phyloP scores from a whole-genome alignment of 164 flowering plant genomes.

The Vitis labrusca region DNA sequence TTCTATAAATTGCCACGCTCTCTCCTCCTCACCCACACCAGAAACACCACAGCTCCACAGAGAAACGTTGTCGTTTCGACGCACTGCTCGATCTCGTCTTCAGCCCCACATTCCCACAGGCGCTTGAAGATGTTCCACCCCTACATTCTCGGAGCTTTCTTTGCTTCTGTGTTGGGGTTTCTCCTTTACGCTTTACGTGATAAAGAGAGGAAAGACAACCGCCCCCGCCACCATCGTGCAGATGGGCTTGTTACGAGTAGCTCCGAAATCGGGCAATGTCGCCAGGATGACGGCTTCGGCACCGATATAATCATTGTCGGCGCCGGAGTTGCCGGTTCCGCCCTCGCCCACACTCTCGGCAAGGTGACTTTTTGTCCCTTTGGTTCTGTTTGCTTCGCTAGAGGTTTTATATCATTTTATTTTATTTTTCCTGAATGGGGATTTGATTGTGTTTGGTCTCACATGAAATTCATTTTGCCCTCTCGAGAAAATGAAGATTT shows the following conservation, averaged over 20 bases:
- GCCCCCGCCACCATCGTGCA: background rate
- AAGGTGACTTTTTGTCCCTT: constrained; percentile 16
- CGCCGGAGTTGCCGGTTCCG: constrained; percentile 43
- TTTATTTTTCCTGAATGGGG: background rate
- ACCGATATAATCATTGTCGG: constrained; percentile 37
- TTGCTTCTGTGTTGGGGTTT: constrained; percentile 19
- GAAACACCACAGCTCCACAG: background rate
- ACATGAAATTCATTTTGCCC: too few relatives aligned
- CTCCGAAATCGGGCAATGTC: background rate
- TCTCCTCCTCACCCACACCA: background rate
- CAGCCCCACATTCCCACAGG: background rate
- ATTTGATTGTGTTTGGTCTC: background rate
- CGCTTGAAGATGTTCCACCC: constrained; percentile 14
- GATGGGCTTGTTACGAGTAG: background rate
- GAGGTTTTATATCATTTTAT: background rate
- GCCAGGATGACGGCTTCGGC: constrained; percentile 1
- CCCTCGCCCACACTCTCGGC: constrained; percentile 38
- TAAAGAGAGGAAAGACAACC: background rate
- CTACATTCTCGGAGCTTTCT: constrained; percentile 12
- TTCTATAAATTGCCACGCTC: background rate
- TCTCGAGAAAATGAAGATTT: too few relatives aligned
- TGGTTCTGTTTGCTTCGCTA: background rate
- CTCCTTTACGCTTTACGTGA: constrained; percentile 10
- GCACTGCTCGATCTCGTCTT: background rate
- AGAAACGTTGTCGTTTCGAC: background rate